Evolutionary conservation across 2,329 filamentous ascomycete genomes (phyloP), one percentile per base, ranked within the genome.

Genomic region (Talaromyces pinophilus): DNA sequence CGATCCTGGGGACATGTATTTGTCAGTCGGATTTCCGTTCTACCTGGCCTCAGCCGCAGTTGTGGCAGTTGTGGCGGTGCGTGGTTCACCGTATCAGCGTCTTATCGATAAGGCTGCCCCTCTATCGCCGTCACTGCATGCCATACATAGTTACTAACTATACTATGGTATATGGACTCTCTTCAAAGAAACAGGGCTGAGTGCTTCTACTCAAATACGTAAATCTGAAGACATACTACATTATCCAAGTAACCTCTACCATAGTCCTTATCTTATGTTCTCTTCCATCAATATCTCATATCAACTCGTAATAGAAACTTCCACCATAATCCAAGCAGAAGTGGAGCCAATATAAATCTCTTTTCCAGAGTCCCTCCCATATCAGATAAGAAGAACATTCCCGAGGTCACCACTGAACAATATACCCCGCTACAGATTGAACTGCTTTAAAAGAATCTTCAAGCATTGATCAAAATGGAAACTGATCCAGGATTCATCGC

Each of bases 401-500:
- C 54, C 54, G 54, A 57, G 33, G 54, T 25, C 19, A 57, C n/a
- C 33, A 25, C 17, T 33, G 22, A 3, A n/a, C 48, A 52, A 8
- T 8, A 30, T 33, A n/a, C 33, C 54, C 54, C 54, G 33, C 54
- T 3, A 35, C 8, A 57, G 13, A 38, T 30, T 44, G 57, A 44
- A 42, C 44, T 15, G 25, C 11, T 10, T 6, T 17, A 30, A 13
- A 11, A 28, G 1, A 25, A 25, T 30, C 33, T 30, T 17, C 15
- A 40, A 40, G 38, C 11, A 8, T 13, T 33, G 28, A 48, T 55
- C 40, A 73, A 19, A 52, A 79, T 79, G 76, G 75, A 77, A 38
- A 73, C 78, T 64, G 82, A 85, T 64, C 72, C 76, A 15, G 86
- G 86, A 68, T 88, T 88, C 77, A 80, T 83, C 69, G 83, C 82